These are phyloP conservation scores for Xanthoconium purpureum DNA, from an alignment of 768 basidiomycete genomes.

Conservation along the genomic window DNA sequence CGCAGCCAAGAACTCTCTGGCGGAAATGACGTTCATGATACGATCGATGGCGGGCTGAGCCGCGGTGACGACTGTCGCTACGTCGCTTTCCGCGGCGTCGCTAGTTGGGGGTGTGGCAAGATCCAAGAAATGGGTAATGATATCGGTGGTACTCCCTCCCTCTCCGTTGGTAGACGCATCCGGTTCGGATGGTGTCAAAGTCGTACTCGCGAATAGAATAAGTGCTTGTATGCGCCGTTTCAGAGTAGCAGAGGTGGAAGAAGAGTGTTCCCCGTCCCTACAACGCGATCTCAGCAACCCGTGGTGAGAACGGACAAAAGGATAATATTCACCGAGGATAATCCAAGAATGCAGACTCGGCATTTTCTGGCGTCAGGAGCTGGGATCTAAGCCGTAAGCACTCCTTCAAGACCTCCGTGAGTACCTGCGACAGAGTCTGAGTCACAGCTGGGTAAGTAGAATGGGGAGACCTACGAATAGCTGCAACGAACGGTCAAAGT, in stretches of 20 bases:
- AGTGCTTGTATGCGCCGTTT: conserved; percentile 68
- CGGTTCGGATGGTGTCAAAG: conserved; percentile 38
- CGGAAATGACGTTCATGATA: conserved; percentile 64
- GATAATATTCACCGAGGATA: conserved; percentile 41
- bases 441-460: not conserved
- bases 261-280: conserved; percentile 61
- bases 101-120: conserved; percentile 39
- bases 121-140: conserved; percentile 49
- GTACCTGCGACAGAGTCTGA: conserved; percentile 41
- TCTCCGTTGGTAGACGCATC: not conserved
- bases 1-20: conserved; percentile 62
- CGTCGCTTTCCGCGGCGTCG: conserved; percentile 32
- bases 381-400: conserved; percentile 52
- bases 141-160: conserved; percentile 35
- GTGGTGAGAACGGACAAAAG: not conserved
- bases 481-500: conserved; percentile 46
- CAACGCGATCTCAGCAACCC: not conserved
- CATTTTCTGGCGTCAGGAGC: conserved; percentile 37
- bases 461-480: conserved; percentile 43
- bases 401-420: conserved; percentile 67
- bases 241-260: conserved; percentile 40
- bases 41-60: conserved; percentile 52
- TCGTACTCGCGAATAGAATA: conserved; percentile 58
- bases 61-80: conserved; percentile 43
- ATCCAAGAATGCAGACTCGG: conserved; percentile 52